Conservation (phyloP, 805 yeast genomes). For the Candida boleticola region DNA sequence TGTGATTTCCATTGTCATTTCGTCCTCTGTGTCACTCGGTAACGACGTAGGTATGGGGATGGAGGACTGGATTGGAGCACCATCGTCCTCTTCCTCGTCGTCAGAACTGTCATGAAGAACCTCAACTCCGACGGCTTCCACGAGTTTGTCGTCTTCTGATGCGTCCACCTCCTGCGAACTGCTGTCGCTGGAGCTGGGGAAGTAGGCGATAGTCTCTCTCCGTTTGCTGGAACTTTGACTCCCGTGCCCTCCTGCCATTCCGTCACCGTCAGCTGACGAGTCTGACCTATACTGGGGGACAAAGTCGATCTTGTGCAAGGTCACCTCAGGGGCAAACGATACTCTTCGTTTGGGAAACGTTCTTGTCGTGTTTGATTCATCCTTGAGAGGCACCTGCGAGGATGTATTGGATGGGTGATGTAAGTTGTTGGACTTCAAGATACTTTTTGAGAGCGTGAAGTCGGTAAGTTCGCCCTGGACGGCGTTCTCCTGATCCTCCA, state of each 20-base stretch:
- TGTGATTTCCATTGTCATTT: conserved; percentile 9
- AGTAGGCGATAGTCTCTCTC: conserved; percentile 27
- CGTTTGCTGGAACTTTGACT: conserved; percentile 5
- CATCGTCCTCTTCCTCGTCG: conserved; percentile 14
- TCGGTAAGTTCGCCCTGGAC: background rate
- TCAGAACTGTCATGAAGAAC: conserved; percentile 26
- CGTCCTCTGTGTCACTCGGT: conserved; percentile 10
- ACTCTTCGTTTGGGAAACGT: conserved; percentile 48
- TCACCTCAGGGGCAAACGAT: conserved; percentile 75
- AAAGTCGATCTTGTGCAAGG: conserved; percentile 54
- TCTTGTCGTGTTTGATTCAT: conserved; percentile 15
- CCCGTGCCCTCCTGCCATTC: background rate
- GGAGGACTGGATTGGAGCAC: background rate
- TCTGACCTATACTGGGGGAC: conserved; percentile 18
- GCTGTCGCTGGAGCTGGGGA: conserved; percentile 14
- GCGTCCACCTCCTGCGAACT: conserved; percentile 8
- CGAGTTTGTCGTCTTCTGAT: too few relatives aligned
- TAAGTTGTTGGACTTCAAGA: background rate
- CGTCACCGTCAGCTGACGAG: conserved; percentile 7
- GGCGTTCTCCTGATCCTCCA: conserved; percentile 2
- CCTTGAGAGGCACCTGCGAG: conserved; percentile 13
- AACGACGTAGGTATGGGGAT: conserved; percentile 5
- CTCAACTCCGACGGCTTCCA: conserved; percentile 13
- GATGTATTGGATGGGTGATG: background rate
- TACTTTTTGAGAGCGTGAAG: background rate